Conservation (phyloP, 768 basidiomycete species). For the Termitomyces sp. region DNA sequence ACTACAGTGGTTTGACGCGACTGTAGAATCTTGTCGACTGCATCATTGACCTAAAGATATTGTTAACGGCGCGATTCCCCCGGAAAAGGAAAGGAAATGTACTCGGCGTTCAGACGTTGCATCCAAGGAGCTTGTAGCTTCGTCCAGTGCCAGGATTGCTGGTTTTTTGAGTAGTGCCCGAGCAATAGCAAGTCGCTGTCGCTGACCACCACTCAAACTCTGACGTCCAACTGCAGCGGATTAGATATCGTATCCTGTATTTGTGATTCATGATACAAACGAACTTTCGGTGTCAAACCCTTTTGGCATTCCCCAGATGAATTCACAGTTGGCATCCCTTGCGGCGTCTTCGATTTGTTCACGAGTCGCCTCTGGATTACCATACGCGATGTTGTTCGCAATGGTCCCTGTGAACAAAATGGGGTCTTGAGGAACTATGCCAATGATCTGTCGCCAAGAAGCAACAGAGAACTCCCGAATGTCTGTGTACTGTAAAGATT, state of each 20-base stretch:
- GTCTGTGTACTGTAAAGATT: constrained; percentile 37
- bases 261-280: constrained; percentile 17
- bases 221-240: constrained; percentile 51
- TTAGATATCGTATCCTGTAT: not conserved
- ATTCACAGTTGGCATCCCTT: constrained; percentile 90
- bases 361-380: constrained; percentile 66
- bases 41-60: constrained; percentile 67
- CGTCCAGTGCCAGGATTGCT: constrained; percentile 81
- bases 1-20: constrained; percentile 80
- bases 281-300: constrained; percentile 91
- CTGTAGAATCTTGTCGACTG: constrained; percentile 81
- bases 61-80: not conserved
- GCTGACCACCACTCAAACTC: constrained; percentile 73
- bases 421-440: constrained; percentile 95
- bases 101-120: constrained; percentile 84
- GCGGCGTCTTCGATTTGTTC: constrained; percentile 87
- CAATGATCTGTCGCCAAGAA: constrained; percentile 86
- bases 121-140: constrained; percentile 86
- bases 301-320: constrained; percentile 90
- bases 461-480: constrained; percentile 81
- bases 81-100: constrained; percentile 11
- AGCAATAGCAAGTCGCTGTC: constrained; percentile 78
- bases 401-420: constrained; percentile 91
- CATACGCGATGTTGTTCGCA: constrained; percentile 92
- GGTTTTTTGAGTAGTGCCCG: constrained; percentile 88